Evolutionary conservation across 2,329 filamentous ascomycete genomes (phyloP), one percentile per base, ranked within the genome.

Genomic region (Rutstroemia sp.): DNA sequence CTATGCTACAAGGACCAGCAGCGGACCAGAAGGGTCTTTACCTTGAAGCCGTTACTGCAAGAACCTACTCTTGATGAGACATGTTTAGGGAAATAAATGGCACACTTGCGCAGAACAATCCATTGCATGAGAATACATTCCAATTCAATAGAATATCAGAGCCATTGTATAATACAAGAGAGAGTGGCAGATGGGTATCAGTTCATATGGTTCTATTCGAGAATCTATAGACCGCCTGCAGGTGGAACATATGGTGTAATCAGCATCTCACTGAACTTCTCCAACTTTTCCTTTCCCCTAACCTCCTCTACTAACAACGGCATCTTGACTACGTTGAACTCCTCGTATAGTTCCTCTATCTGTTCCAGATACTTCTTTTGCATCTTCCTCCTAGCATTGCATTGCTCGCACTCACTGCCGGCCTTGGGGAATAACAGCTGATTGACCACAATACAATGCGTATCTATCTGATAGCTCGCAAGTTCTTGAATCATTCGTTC

Each of bases 401-500:
- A 99, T 77, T 99, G 94, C 61, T 96, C 91, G 73, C 94, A 99
- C 38, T 83, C 81, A 70, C 87, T 95, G 53, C 85, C 86, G 63
- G 86, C 80, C 73, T 88, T 89, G 18, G 94, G 94, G 76, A 96
- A 99, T 56, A 99, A 78, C 64, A 99, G 80, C 79, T 99, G 94
- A 74, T 99, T 99, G 68, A 99, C 94, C 47, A 99, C 94, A 71
- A 99, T 97, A 70, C 87, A 85, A 76, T 97, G 94, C 6, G 92
- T 96, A 72, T 99, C 94, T 71, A 99, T 99, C 69, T 87, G 79
- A 75, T 96, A 99, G 71, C 82, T 88, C 49, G 90, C 86, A 60
- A 99, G 79, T 77, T 99, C 94, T 79, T 99, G 94, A 67, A 99
- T 97, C 94, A 99, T 97, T 67, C 94, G 88, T 79, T 99, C 94